Conservation (phyloP, 805 yeast species). For the Starmera dryadoides region DNA sequence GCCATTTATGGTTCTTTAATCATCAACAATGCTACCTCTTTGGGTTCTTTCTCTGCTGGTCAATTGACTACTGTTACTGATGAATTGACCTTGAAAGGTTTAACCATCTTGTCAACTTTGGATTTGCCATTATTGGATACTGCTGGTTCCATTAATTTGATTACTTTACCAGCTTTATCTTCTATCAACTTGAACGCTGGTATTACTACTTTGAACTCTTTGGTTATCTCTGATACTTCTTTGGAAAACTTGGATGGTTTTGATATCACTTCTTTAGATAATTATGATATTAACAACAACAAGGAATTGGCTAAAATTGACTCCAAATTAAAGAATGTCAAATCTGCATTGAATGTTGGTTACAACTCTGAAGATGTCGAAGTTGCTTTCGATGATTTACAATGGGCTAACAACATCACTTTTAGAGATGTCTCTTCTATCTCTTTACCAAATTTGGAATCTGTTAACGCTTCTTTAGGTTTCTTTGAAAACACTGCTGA, state of each 20-base stretch:
- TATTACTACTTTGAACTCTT: constrained; percentile 64
- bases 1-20: constrained; percentile 71
- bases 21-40: constrained; percentile 55
- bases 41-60: constrained; percentile 71
- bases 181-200: constrained; percentile 60
- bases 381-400: constrained; percentile 59
- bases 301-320: constrained; percentile 61
- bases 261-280: constrained; percentile 36
- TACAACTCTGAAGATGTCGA: constrained; percentile 77
- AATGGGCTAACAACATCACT: constrained; percentile 83
- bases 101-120: constrained; percentile 61
- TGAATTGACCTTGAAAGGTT: constrained; percentile 49
- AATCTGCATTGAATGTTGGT: constrained; percentile 70
- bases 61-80: constrained; percentile 69
- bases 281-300: constrained; percentile 89
- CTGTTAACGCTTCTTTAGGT: constrained; percentile 78
- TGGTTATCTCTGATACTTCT: constrained; percentile 69
- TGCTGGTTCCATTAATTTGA: constrained; percentile 74
- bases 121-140: constrained; percentile 73
- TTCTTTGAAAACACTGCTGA: constrained; percentile 66
- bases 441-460: constrained; percentile 57
- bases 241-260: constrained; percentile 64
- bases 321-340: constrained; percentile 66
- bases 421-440: constrained; percentile 75
- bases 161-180: constrained; percentile 80